These are phyloP conservation scores for Spergularia azorica DNA, from an alignment of 179 eudicot genomes.

Conservation along the genomic window DNA sequence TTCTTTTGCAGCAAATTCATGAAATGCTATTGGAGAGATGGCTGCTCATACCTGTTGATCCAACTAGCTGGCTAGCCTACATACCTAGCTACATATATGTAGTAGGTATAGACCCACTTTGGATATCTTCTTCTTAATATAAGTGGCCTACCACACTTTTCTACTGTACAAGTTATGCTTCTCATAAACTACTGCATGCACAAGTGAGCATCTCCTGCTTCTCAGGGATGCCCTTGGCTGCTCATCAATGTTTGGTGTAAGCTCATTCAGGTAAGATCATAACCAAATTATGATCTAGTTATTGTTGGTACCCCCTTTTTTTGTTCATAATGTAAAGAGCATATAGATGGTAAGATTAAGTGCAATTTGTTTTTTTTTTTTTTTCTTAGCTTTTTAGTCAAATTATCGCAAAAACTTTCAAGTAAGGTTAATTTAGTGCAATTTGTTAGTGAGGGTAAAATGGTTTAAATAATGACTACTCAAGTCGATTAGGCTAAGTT, in stretches of 20 bases:
- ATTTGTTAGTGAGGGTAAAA: too few species aligned
- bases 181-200: too few species aligned
- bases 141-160: background rate
- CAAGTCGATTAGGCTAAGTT: too few species aligned
- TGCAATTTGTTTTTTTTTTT: background rate
- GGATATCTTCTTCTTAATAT: background rate
- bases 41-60: slow-evolving; percentile 5
- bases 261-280: background rate
- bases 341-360: too few species aligned
- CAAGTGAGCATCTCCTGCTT: slow-evolving; percentile 8
- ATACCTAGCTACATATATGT: background rate
- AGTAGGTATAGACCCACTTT: too few species aligned
- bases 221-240: slow-evolving; percentile 4
- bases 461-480: too few species aligned
- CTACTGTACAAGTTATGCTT: background rate
- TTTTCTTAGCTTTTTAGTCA: too few species aligned
- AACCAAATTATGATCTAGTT: background rate
- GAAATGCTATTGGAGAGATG: slow-evolving; percentile 13
- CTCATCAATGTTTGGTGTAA: background rate
- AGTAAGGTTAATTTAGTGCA: too few species aligned
- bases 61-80: background rate
- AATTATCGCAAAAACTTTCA: too few species aligned
- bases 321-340: too few species aligned
- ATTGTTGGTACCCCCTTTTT: too few species aligned
- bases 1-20: slow-evolving; percentile 13